These are phyloP conservation scores for Pleurotus pulmonarius DNA, from an alignment of 768 basidiomycete genomes.

Conservation along the genomic window DNA sequence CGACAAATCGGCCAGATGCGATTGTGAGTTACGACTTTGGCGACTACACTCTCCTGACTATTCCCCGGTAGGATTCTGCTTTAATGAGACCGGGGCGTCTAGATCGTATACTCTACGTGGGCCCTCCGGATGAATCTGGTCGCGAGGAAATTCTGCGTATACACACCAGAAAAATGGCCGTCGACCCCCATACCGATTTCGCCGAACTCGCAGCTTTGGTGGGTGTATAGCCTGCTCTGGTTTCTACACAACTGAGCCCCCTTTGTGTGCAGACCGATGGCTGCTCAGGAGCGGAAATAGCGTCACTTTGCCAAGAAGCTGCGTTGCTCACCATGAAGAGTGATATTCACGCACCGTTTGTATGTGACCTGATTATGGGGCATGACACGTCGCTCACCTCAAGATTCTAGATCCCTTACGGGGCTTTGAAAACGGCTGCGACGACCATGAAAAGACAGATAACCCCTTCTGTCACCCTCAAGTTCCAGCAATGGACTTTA, in stretches of 20 bases:
- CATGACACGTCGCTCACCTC: not conserved
- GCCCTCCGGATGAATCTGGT: constrained; percentile 79
- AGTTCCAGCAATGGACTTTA: constrained; percentile 67
- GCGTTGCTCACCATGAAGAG: constrained; percentile 89
- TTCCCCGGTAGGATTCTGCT: constrained; percentile 72
- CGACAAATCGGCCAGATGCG: constrained; percentile 94
- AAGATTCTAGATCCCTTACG: constrained; percentile 62
- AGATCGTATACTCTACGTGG: constrained; percentile 92
- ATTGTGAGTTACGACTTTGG: constrained; percentile 49
- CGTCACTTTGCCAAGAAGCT: constrained; percentile 92
- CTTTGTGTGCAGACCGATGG: constrained; percentile 68
- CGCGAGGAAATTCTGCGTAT: constrained; percentile 85
- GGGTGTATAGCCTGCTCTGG: constrained; percentile 14
- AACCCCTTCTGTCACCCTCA: constrained; percentile 71
- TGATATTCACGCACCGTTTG: constrained; percentile 73
- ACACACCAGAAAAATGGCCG: constrained; percentile 73
- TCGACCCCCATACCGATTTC: constrained; percentile 68
- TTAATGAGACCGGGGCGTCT: constrained; percentile 93
- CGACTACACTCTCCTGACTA: not conserved
- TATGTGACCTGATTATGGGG: constrained; percentile 32
- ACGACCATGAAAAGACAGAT: constrained; percentile 73
- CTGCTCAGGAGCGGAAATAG: constrained; percentile 94
- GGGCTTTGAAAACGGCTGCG: constrained; percentile 74
- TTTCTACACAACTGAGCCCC: not conserved
- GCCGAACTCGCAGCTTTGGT: constrained; percentile 69